Evolutionary conservation across 805 yeast species (phyloP), one percentile per base, ranked within the genome.

Genomic region (Debaryomyces maramus): DNA sequence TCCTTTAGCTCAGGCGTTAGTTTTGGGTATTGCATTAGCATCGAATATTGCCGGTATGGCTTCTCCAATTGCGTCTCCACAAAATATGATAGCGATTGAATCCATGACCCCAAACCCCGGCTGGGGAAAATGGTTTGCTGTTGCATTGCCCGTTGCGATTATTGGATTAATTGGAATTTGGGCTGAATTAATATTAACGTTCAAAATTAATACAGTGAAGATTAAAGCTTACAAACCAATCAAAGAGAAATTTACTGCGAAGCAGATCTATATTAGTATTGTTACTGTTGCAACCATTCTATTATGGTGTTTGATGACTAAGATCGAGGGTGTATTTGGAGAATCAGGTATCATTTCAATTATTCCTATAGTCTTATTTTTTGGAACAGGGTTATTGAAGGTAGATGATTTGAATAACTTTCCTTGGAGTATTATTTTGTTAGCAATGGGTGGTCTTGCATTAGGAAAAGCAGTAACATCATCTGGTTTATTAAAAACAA

Each of bases 11-110:
- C 84, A 87, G 56, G 88, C 96, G 2, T 71, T 91, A 51, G 85
- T 91, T 36, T 65, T 91, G 33, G 98, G 97, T 32, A 85, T 91
- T 50, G 98, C 98, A 0, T 68, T 91, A 41, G 95, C 98, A 2
- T 85, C 96, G 6, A 88, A 91, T 58, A 71, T 91, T 34, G 98
- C 96, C 16, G 99, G 99, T 48, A 91, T 90, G 95, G 85, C 96
- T 0, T 88, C 96, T 3, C 99, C 99, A 6, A 91, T 91, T 55
- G 90, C 97, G 1, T 88, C 97, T 3, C 99, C 99, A 1, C 99
- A 91, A 58, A 91, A 91, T 61, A 87, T 91, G 46, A 82, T 91
- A 52, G 96, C 97, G 1, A 73, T 91, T 36, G 90, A 88, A 41
- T 70, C 83, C 50, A 91, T 91, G 98, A 73, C 72, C 41, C 96